A percentile compares a stretch with the other conserved stretches of the same genome.
These are phyloP conservation scores for Phytophthora constricta DNA, from an alignment of 352 stramenopile species.

Conservation along the genomic window DNA sequence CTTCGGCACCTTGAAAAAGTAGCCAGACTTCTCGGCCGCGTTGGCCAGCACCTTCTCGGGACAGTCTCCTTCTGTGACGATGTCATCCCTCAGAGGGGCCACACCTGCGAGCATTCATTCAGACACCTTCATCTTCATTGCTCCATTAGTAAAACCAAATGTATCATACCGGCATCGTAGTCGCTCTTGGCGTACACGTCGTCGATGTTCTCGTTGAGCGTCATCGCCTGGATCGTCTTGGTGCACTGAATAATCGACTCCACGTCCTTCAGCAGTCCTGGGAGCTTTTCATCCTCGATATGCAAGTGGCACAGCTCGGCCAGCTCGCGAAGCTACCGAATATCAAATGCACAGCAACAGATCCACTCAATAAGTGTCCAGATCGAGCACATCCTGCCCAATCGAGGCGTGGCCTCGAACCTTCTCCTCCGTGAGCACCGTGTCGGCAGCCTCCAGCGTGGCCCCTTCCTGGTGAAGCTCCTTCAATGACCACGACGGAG, in stretches of 20 bases:
- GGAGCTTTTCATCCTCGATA: slow-evolving; percentile 74
- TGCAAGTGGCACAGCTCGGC: slow-evolving; percentile 86
- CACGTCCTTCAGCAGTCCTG: slow-evolving; percentile 77
- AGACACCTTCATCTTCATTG: too few relatives aligned
- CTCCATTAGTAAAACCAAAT: too few relatives aligned
- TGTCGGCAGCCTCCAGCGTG: slow-evolving; percentile 44
- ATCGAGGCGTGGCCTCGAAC: too few relatives aligned
- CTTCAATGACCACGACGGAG: slow-evolving; percentile 80
- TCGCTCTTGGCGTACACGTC: slow-evolving; percentile 78
- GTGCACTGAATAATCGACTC: slow-evolving; percentile 91
- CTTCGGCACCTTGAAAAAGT: slow-evolving; percentile 90
- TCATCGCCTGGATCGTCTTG: slow-evolving; percentile 86
- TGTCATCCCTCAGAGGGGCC: slow-evolving; percentile 75
- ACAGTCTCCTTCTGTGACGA: slow-evolving; percentile 78
- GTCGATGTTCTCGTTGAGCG: slow-evolving; percentile 83
- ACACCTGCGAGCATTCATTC: too few relatives aligned
- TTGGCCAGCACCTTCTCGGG: slow-evolving; percentile 79
- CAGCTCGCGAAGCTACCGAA: slow-evolving; percentile 66
- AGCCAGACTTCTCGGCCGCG: slow-evolving; percentile 74
- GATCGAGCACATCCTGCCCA: too few relatives aligned
- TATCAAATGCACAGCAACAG: too few relatives aligned
- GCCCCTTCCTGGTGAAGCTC: slow-evolving; percentile 77
- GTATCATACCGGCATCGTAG: slow-evolving; percentile 55
- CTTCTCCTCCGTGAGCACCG: slow-evolving; percentile 70
- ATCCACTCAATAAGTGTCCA: too few relatives aligned